Evolutionary conservation across 805 yeast species (phyloP).

Genomic region (Saccharomycopsis sp.): DNA sequence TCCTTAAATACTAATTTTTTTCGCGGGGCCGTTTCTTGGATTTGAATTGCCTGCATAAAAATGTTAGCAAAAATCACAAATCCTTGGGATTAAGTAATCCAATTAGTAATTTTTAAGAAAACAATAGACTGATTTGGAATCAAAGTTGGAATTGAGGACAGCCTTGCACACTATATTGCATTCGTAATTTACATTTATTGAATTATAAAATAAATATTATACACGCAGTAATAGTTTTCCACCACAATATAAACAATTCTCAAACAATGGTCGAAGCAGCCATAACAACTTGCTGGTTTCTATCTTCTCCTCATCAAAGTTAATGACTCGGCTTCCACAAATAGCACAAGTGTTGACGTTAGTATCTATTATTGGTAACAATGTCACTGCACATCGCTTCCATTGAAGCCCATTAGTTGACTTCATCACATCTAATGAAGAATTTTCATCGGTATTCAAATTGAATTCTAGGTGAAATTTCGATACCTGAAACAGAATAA

Average conservation of each 20-base stretch:
- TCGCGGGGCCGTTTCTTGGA: no score
- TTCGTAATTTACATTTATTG: no score
- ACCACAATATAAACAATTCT: conserved; percentile 8
- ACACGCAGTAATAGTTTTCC: not conserved
- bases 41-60: no score
- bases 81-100: no score
- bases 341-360: conserved; percentile 31
- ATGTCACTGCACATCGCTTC: conserved; percentile 33
- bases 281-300: not conserved
- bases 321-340: conserved; percentile 28
- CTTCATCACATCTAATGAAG: not conserved
- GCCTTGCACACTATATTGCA: no score
- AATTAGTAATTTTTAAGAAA: no score
- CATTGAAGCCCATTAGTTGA: conserved; percentile 27
- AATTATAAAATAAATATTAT: no score
- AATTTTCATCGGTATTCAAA: not conserved
- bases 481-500: not conserved
- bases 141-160: no score
- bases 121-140: no score
- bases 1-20: no score
- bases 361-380: conserved; percentile 32
- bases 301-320: conserved; percentile 19
- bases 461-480: conserved; percentile 1
- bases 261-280: not conserved
- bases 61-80: no score